Evolutionary conservation across 1,284 basidiomycete species (phyloP).

Genomic region (Leccinum pachyderme): DNA sequence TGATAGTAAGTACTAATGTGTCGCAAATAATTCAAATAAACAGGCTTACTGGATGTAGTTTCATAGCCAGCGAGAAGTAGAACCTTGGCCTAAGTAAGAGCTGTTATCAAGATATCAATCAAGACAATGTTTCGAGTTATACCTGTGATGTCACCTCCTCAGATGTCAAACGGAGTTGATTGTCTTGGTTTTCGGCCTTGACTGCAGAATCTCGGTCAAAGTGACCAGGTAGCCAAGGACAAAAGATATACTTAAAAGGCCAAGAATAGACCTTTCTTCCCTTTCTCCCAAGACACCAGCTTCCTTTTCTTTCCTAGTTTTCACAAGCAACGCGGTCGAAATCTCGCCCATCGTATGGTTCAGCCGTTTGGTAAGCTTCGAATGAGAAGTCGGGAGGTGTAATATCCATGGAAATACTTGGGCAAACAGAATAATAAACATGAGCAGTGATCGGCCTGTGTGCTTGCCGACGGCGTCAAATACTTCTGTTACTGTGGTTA

Average conservation of each 20-base stretch:
- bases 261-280: conserved; percentile 51
- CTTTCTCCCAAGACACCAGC: conserved; percentile 28
- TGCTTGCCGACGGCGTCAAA: conserved; percentile 42
- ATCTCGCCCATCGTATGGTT: conserved; percentile 44
- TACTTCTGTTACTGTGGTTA: conserved; percentile 42
- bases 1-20: background rate
- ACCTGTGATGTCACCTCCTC: conserved; percentile 26
- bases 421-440: conserved; percentile 41
- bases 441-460: conserved; percentile 22
- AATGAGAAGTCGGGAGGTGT: conserved; percentile 42
- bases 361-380: conserved; percentile 36
- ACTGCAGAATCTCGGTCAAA: conserved; percentile 12
- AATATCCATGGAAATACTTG: conserved; percentile 43
- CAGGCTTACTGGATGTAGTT: conserved; percentile 27
- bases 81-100: conserved; percentile 23
- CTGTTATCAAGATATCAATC: background rate
- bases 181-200: conserved; percentile 11
- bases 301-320: conserved; percentile 41
- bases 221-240: background rate
- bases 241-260: conserved; percentile 16
- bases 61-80: conserved; percentile 33
- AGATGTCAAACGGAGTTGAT: conserved; percentile 13
- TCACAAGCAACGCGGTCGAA: conserved; percentile 45
- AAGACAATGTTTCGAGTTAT: background rate
- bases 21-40: background rate